A percentile compares a stretch with the other conserved stretches of the same genome.
Conservation (phyloP, 2,329 filamentous ascomycete genomes). For the Scopulariopsis brevicaulis region DNA sequence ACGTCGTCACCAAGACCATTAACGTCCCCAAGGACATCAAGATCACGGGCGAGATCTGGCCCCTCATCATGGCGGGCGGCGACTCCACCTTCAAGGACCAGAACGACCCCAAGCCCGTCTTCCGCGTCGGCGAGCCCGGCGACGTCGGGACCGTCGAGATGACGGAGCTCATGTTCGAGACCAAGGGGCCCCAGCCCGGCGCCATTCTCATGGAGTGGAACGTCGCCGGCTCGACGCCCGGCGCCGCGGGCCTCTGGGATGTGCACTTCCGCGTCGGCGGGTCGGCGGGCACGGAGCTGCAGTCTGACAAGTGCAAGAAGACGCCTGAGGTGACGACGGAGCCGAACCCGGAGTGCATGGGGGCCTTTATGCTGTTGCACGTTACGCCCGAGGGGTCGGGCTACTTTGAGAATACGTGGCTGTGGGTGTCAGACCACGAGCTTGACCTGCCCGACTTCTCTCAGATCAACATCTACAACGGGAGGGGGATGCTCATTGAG, state of each 20-base stretch:
- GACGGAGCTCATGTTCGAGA: conserved; percentile 77
- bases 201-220: conserved; percentile 93
- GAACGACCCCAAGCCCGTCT: conserved; percentile 68
- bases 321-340: conserved; percentile 51
- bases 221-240: conserved; percentile 53
- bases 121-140: conserved; percentile 70
- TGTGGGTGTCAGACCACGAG: conserved; percentile 86
- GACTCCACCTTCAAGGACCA: conserved; percentile 58
- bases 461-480: conserved; percentile 81
- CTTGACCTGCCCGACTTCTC: conserved; percentile 64
- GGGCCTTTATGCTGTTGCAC: conserved; percentile 61
- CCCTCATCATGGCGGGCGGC: conserved; percentile 76
- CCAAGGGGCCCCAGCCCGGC: conserved; percentile 70
- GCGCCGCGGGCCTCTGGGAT: conserved; percentile 75
- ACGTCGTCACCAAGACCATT: conserved; percentile 59
- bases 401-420: conserved; percentile 84
- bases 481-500: conserved; percentile 73
- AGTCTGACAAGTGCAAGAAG: conserved; percentile 71
- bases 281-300: conserved; percentile 70
- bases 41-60: conserved; percentile 88
- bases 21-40: conserved; percentile 67
- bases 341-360: conserved; percentile 58
- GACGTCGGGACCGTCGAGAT: conserved; percentile 78
- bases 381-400: conserved; percentile 50
- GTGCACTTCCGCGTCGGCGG: conserved; percentile 93